These are phyloP conservation scores for Bondarzewia mesenterica DNA, from an alignment of 1,284 basidiomycete species.

Conservation along the genomic window DNA sequence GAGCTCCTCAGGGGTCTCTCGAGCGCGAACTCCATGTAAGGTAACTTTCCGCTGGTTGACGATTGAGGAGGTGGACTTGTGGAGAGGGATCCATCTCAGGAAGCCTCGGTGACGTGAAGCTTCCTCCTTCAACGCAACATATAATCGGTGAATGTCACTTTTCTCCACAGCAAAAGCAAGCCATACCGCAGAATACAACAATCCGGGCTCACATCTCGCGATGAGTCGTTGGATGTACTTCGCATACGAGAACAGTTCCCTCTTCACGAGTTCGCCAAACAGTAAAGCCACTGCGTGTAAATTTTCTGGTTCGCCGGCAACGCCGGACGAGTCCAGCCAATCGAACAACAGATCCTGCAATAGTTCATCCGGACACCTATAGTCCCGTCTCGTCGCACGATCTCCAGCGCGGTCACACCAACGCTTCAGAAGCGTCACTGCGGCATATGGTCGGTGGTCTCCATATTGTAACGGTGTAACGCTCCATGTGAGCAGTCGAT, in stretches of 20 bases:
- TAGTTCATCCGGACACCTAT: slow-evolving; percentile 45
- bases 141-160: not conserved
- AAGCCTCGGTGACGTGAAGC: slow-evolving; percentile 60
- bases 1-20: slow-evolving; percentile 59
- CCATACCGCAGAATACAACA: slow-evolving; percentile 46
- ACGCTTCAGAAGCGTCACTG: slow-evolving; percentile 63
- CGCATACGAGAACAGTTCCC: slow-evolving; percentile 77
- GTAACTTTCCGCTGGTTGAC: slow-evolving; percentile 59
- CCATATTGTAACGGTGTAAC: slow-evolving; percentile 81
- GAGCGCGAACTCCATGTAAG: slow-evolving; percentile 55
- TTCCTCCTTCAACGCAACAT: slow-evolving; percentile 16
- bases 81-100: slow-evolving; percentile 61
- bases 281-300: slow-evolving; percentile 60
- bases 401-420: slow-evolving; percentile 62
- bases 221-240: slow-evolving; percentile 81
- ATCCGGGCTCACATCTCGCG: slow-evolving; percentile 65
- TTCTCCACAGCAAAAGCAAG: not conserved
- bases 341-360: slow-evolving; percentile 73
- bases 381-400: slow-evolving; percentile 50
- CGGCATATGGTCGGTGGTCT: slow-evolving; percentile 78
- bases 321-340: slow-evolving; percentile 75
- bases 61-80: slow-evolving; percentile 45
- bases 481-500: slow-evolving; percentile 81
- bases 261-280: slow-evolving; percentile 73
- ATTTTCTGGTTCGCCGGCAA: slow-evolving; percentile 45